Percentiles rank a stretch among this genome's conserved stretches.
Conservation (phyloP, 176 grass and related monocot species). For the Bothriochloa decipiens region DNA sequence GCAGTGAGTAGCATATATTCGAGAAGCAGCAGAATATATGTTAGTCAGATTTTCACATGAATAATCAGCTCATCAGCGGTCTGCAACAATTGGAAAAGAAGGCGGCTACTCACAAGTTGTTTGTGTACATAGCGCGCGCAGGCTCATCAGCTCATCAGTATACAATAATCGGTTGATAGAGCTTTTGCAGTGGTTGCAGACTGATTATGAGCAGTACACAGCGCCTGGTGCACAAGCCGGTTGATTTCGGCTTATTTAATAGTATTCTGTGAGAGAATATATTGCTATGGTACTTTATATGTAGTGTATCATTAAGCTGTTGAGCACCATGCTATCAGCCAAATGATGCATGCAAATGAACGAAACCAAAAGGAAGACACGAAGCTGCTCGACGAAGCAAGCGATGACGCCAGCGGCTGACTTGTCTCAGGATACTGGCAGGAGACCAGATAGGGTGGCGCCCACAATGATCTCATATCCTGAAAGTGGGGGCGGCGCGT, state of each 20-base stretch:
- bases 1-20: neutral
- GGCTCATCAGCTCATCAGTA: neutral
- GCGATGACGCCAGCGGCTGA: slow-evolving; percentile 1
- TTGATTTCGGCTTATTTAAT: too few species aligned
- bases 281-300: too few species aligned
- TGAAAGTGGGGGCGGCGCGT: slow-evolving; percentile 26
- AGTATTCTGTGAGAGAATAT: too few species aligned
- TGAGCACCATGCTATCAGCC: neutral
- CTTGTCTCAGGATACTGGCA: slow-evolving; percentile 12
- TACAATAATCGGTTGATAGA: neutral
- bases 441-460: slow-evolving; percentile 35
- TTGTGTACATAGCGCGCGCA: neutral
- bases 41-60: neutral
- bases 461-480: slow-evolving; percentile 55
- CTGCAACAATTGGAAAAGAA: neutral
- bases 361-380: neutral
- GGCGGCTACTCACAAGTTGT: too few species aligned
- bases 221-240: too few species aligned
- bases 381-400: slow-evolving; percentile 27
- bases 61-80: neutral
- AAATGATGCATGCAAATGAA: neutral
- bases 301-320: too few species aligned
- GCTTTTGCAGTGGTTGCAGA: neutral
- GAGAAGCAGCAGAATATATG: neutral
- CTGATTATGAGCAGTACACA: too few species aligned